A percentile compares a stretch with the other conserved stretches of the same genome.
Conservation (phyloP, 2,329 filamentous ascomycete genomes). For the Paraphaeosphaeria sporulosa region DNA sequence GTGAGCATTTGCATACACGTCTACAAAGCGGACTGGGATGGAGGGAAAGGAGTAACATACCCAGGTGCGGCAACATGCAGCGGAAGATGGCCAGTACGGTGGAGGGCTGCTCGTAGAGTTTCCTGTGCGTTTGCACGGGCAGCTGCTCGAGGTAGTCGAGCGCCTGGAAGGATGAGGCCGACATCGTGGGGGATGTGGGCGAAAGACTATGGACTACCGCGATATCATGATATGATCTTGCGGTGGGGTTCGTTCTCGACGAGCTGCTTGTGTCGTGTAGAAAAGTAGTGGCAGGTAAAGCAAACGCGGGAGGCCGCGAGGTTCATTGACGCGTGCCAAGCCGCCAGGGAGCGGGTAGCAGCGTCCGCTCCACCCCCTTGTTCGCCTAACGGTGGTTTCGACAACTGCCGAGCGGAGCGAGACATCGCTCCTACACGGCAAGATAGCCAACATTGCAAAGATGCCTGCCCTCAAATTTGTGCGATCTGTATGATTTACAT, state of each 20-base stretch:
- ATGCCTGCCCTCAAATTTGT: constrained; percentile 67
- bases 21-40: neutral
- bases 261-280: neutral
- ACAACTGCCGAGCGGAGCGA: constrained; percentile 26
- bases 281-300: neutral
- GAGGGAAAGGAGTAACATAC: constrained; percentile 54
- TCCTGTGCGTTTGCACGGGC: constrained; percentile 86
- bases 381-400: neutral
- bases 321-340: constrained; percentile 28
- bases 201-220: constrained; percentile 28
- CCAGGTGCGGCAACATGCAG: constrained; percentile 92
- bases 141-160: constrained; percentile 94
- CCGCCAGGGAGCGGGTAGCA: neutral
- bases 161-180: constrained; percentile 64
- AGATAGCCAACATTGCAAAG: constrained; percentile 9
- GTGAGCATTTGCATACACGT: constrained; percentile 16
- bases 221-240: constrained; percentile 43
- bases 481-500: constrained; percentile 62
- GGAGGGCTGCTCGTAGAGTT: constrained; percentile 94
- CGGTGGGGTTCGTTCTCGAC: neutral
- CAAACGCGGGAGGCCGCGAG: constrained; percentile 15
- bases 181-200: constrained; percentile 57
- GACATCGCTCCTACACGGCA: constrained; percentile 31
- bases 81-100: constrained; percentile 95
- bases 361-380: constrained; percentile 17